Conservation (phyloP, 768 basidiomycete genomes). For the Macrolepiota fuliginosa region DNA sequence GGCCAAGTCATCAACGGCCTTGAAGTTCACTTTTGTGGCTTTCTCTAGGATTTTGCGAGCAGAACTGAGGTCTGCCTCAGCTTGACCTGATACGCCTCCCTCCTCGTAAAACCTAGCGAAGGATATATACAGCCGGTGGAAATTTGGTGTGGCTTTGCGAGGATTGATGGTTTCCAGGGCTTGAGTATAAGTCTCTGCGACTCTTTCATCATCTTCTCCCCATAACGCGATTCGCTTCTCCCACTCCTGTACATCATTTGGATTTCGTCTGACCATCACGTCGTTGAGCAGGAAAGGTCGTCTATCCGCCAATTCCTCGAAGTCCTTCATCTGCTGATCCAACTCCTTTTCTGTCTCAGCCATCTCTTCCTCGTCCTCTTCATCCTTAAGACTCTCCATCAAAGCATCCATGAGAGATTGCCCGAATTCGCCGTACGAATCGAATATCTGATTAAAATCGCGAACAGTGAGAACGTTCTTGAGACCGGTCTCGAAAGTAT, state of each 20-base stretch:
- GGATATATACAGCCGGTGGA: constrained; percentile 88
- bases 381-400: constrained; percentile 82
- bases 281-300: constrained; percentile 96
- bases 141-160: constrained; percentile 85
- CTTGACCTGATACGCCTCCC: constrained; percentile 78
- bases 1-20: constrained; percentile 94
- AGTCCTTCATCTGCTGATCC: constrained; percentile 85
- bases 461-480: constrained; percentile 85
- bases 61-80: constrained; percentile 78
- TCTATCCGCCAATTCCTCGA: constrained; percentile 93
- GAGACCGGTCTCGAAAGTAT: constrained; percentile 87
- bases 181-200: constrained; percentile 89
- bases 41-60: constrained; percentile 94
- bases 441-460: constrained; percentile 98
- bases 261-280: constrained; percentile 88
- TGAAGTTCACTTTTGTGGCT: constrained; percentile 88
- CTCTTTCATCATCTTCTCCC: constrained; percentile 93
- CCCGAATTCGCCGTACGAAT: constrained; percentile 92
- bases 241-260: constrained; percentile 99
- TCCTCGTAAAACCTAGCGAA: constrained; percentile 99
- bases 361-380: constrained; percentile 81
- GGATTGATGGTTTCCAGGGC: constrained; percentile 88
- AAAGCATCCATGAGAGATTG: constrained; percentile 87
- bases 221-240: constrained; percentile 94
- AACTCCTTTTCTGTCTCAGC: constrained; percentile 81